Percentiles rank a stretch among this genome's conserved stretches.
Conservation (phyloP, 2,329 filamentous ascomycete genomes). For the Arthrinium phaeospermum region DNA sequence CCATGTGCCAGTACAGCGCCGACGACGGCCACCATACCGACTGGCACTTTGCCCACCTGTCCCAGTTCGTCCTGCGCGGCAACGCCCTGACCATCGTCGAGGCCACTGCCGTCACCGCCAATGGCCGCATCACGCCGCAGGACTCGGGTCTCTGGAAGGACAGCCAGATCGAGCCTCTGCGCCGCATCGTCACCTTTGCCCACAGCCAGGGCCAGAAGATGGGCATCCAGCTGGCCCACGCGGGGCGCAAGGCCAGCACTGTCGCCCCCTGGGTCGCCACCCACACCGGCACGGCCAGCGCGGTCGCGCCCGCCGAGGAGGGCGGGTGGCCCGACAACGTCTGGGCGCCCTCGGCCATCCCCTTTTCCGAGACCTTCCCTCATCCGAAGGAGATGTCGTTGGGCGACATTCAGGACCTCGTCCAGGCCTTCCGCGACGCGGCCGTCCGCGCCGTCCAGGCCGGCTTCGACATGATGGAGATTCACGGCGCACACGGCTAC, state of each 20-base stretch:
- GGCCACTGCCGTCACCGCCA: constrained; percentile 75
- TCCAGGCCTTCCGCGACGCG: constrained; percentile 29
- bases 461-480: constrained; percentile 54
- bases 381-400: constrained; percentile 34
- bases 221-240: constrained; percentile 72
- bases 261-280: constrained; percentile 41
- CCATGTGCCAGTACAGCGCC: constrained; percentile 70
- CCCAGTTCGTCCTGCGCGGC: constrained; percentile 78
- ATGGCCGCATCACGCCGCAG: constrained; percentile 84
- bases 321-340: constrained; percentile 59
- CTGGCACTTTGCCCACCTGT: constrained; percentile 85
- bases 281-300: constrained; percentile 70
- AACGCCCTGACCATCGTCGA: constrained; percentile 78
- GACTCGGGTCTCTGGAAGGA: constrained; percentile 85
- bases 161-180: constrained; percentile 75
- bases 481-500: constrained; percentile 83
- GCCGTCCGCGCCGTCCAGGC: constrained; percentile 24
- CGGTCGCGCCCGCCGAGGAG: constrained; percentile 57
- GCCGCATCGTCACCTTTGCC: constrained; percentile 65
- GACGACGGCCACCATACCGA: constrained; percentile 72
- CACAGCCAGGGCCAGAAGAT: constrained; percentile 65
- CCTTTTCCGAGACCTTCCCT: constrained; percentile 15
- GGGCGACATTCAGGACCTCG: constrained; percentile 25
- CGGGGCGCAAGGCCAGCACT: constrained; percentile 53
- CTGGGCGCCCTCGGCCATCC: constrained; percentile 47